These are phyloP conservation scores for Elaeagnus macrophylla DNA, from an alignment of 306 rosid species.

Conservation along the genomic window DNA sequence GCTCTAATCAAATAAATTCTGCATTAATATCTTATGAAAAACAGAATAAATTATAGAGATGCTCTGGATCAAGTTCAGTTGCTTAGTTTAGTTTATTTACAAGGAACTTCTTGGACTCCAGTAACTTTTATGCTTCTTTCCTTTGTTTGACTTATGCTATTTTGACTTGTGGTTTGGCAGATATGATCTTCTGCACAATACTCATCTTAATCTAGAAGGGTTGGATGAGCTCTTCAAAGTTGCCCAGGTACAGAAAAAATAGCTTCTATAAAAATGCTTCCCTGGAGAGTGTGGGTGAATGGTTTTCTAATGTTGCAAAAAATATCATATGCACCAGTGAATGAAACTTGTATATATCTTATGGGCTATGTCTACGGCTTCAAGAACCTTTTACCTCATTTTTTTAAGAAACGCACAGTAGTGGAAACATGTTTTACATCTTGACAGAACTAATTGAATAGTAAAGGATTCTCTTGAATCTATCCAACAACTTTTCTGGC, in stretches of 20 bases:
- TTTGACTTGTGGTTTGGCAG: slow-evolving; percentile 39
- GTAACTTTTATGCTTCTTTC: slow-evolving; percentile 7
- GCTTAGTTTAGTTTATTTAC: not conserved
- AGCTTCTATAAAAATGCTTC: not conserved
- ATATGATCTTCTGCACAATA: slow-evolving; percentile 94
- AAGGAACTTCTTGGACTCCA: slow-evolving; percentile 16
- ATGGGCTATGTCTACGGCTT: not conserved
- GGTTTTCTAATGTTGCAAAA: not conserved
- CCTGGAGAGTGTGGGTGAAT: not conserved
- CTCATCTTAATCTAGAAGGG: slow-evolving; percentile 88
- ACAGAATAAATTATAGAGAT: too few species aligned
- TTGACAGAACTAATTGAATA: too few species aligned
- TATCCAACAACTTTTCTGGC: too few species aligned
- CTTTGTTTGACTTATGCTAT: slow-evolving; percentile 10
- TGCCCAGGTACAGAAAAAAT: slow-evolving; percentile 62
- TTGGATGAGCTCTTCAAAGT: slow-evolving; percentile 86
- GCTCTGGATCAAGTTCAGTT: too few species aligned
- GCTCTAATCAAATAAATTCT: too few species aligned
- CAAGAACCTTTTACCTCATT: too few species aligned
- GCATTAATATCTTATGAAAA: too few species aligned
- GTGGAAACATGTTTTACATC: too few species aligned
- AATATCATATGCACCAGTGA: not conserved
- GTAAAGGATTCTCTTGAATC: too few species aligned
- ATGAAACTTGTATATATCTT: not conserved
- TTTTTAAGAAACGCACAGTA: too few species aligned